Evolutionary conservation across 176 grass and related monocot genomes (phyloP), one percentile per base, ranked within the genome.

Genomic region (Rhipidocladum racemiflorum): DNA sequence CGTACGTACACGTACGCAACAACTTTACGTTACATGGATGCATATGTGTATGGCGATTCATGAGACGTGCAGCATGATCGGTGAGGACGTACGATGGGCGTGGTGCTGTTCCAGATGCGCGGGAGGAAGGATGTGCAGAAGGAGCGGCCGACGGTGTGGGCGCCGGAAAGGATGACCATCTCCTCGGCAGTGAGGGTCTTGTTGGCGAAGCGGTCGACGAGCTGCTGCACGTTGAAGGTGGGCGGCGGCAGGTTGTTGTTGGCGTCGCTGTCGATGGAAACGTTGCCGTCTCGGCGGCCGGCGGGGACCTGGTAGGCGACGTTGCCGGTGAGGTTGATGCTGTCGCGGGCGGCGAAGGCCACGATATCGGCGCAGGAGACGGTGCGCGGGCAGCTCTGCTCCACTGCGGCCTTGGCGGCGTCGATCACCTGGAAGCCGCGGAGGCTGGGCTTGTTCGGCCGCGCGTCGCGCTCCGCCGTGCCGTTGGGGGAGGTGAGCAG

Each of bases 331-430:
- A 88, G 66, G 83, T 85, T 71, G 83, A 88, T 64, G 83, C 90
- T 88, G 77, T 91, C 90, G 27, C 86, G 90, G 67, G 86, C 90
- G 8, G 90, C 90, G 73, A 91, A 91, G 0, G 92, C 85, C 12
- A 91, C 6, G 85, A 92, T 81, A 78, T 94, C 89, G 9, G 92
- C 89, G 78, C 87, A 94, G 21, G 92, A 94, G 3, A 94, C 92
- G 0, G 89, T 91, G 25, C n/a, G 3, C 25, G 83, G 20, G 73
- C 86, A 91, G 76, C 78, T 74, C 60, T 65, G 43, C 86, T 88
- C 86, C 18, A 91, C 78, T 42, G 83, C 86, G 25, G 72, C 62
- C 81, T 92, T 92, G 57, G 87, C 91, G 25, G 81, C 77, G 67
- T 85, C 87, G 81, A 92, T 85, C 46, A 85, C 91, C 60, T 82